Evolutionary conservation across 140 eudicot species (phyloP).

Genomic region (Ambrosia hybrid): DNA sequence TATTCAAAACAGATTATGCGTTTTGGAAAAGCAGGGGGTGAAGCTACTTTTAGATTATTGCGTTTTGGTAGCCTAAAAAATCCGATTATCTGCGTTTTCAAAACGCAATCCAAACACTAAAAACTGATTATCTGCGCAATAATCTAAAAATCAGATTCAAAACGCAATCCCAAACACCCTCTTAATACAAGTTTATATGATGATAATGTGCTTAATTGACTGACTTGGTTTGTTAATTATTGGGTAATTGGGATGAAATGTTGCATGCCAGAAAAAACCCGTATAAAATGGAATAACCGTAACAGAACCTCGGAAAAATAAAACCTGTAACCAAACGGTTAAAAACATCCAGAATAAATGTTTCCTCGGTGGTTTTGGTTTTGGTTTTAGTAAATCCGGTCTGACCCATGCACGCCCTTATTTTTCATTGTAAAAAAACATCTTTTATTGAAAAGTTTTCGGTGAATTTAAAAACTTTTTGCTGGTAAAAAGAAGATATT

Average conservation of each 20-base stretch:
- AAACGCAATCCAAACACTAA: too few relatives aligned
- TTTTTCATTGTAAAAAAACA: neutral
- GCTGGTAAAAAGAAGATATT: neutral
- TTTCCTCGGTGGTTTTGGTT: neutral
- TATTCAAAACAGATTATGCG: too few relatives aligned
- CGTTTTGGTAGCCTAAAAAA: too few relatives aligned
- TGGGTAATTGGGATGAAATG: conserved; percentile 5
- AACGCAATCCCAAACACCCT: too few relatives aligned
- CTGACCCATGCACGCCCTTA: neutral
- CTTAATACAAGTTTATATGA: neutral
- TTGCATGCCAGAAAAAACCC: neutral
- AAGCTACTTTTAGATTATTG: too few relatives aligned
- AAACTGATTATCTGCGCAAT: too few relatives aligned
- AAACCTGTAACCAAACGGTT: neutral
- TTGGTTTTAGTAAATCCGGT: neutral
- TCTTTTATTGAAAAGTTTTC: neutral
- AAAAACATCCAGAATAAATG: neutral
- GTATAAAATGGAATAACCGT: neutral
- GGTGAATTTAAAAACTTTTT: neutral
- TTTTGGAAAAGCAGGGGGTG: too few relatives aligned
- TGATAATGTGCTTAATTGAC: neutral
- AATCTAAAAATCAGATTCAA: too few relatives aligned
- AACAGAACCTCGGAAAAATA: neutral
- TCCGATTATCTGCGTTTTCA: too few relatives aligned
- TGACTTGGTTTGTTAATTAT: neutral